A percentile compares a stretch with the other conserved stretches of the same genome.
Conservation (phyloP, 2,329 filamentous ascomycete species). For the Diplocarpon rosae region DNA sequence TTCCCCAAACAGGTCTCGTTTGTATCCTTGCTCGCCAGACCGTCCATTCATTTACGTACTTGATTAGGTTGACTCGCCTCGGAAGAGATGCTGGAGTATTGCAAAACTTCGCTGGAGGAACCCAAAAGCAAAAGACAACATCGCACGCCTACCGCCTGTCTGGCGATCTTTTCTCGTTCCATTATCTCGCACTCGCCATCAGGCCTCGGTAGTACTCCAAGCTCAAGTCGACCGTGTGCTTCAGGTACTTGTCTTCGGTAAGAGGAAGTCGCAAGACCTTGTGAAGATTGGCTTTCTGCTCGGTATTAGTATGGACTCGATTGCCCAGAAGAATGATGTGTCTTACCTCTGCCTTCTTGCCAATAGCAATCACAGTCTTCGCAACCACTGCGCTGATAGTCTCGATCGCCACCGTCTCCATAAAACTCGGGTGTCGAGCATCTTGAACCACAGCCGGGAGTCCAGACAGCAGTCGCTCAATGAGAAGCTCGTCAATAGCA, state of each 20-base stretch:
- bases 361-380: conserved; percentile 45
- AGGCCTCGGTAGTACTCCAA: conserved; percentile 47
- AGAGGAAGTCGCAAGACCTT: conserved; percentile 51
- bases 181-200: conserved; percentile 20
- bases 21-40: conserved; percentile 22
- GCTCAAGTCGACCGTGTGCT: conserved; percentile 60
- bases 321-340: not conserved
- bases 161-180: not conserved
- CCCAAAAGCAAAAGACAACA: not conserved
- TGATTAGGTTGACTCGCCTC: not conserved
- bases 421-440: conserved; percentile 29
- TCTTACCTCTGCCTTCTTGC: conserved; percentile 47
- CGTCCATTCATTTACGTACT: conserved; percentile 12
- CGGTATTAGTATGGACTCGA: conserved; percentile 14
- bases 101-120: not conserved
- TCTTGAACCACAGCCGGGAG: conserved; percentile 38
- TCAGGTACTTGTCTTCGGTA: conserved; percentile 61
- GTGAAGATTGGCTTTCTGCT: conserved; percentile 32
- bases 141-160: not conserved
- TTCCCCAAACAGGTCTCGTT: conserved; percentile 11
- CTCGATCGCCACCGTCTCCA: conserved; percentile 62
- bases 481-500: conserved; percentile 32
- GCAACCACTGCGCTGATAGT: conserved; percentile 73
- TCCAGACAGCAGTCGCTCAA: conserved; percentile 46
- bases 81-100: not conserved